A percentile compares a stretch with the other conserved stretches of the same genome.
phyloP scores from a whole-genome alignment of 129 eudicot species.

The Tanacetum coccineum region DNA sequence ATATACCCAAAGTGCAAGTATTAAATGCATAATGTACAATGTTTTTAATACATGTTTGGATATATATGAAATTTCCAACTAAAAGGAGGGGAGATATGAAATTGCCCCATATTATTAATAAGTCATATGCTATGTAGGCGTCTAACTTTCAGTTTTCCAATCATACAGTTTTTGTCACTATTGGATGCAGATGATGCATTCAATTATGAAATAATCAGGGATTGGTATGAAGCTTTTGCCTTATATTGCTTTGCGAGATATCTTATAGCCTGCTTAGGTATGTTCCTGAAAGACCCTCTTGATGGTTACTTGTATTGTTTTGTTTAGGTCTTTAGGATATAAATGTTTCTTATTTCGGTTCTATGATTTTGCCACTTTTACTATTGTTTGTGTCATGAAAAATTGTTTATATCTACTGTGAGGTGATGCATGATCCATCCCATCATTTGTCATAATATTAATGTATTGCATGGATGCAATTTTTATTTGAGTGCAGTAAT shows the following conservation, averaged over 20 bases:
- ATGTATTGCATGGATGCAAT: too few relatives aligned
- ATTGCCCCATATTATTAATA: neutral
- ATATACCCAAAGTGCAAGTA: too few relatives aligned
- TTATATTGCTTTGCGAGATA: constrained; percentile 93
- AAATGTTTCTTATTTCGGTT: neutral
- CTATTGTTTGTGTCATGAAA: too few relatives aligned
- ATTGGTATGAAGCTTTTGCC: constrained; percentile 98
- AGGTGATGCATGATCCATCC: too few relatives aligned
- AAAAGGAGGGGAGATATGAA: too few relatives aligned
- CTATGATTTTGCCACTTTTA: too few relatives aligned
- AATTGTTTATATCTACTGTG: too few relatives aligned
- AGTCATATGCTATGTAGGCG: neutral
- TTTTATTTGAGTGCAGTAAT: too few relatives aligned
- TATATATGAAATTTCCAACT: too few relatives aligned
- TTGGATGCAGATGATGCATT: constrained; percentile 79
- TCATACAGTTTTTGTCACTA: constrained; percentile 69
- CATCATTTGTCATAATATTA: too few relatives aligned
- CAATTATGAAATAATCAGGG: constrained; percentile 81
- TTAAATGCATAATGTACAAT: too few relatives aligned
- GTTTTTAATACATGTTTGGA: too few relatives aligned
- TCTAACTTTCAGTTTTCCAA: constrained; percentile 27
- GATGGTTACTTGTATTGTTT: constrained; percentile 16
- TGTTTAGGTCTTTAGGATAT: neutral
- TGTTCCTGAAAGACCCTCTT: constrained; percentile 13
- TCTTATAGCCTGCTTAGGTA: constrained; percentile 96